Evolutionary conservation across 352 stramenopile genomes (phyloP).

Genomic region (Phytophthora lateralis): DNA sequence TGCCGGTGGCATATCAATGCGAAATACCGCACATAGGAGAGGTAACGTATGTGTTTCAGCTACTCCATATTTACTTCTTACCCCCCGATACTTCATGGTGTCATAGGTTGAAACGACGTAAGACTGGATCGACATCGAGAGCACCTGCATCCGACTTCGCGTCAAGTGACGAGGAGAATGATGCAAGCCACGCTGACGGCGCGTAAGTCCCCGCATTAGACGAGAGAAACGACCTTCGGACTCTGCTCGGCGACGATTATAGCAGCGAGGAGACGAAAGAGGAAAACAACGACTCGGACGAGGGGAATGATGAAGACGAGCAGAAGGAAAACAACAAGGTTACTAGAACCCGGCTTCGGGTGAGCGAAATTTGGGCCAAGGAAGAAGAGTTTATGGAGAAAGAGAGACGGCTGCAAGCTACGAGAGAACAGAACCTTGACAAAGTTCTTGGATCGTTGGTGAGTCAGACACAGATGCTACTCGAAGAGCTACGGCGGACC

Average conservation of each 20-base stretch:
- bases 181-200: background rate
- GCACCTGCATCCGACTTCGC: background rate
- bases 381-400: conserved; percentile 7
- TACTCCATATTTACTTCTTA: no score
- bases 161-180: background rate
- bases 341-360: background rate
- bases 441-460: background rate
- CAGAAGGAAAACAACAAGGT: background rate
- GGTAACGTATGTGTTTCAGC: background rate
- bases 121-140: background rate
- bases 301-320: background rate
- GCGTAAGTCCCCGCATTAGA: background rate
- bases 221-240: background rate
- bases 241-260: background rate
- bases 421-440: background rate
- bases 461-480: conserved; percentile 4
- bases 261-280: conserved; percentile 1
- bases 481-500: background rate
- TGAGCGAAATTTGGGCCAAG: conserved; percentile 4
- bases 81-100: background rate
- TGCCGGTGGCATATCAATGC: background rate
- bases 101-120: conserved; percentile 2
- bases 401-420: conserved; percentile 1
- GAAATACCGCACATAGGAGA: conserved; percentile 3
- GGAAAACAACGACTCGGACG: background rate